Percentiles rank a stretch among this genome's conserved stretches.
Conservation (phyloP, 495 filamentous ascomycete genomes). For the Amniculicola lignicola region DNA sequence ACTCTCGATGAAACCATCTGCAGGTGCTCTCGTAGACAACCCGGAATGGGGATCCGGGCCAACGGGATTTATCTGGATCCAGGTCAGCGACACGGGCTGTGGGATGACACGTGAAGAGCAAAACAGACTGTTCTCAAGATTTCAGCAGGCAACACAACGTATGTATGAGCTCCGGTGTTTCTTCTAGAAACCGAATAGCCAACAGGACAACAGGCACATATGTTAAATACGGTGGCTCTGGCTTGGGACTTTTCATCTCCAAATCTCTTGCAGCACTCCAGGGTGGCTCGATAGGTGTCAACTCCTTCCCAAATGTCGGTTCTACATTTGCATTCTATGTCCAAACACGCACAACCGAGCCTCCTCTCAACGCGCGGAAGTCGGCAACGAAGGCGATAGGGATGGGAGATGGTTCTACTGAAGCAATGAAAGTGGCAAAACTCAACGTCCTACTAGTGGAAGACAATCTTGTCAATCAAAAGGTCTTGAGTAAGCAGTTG, state of each 20-base stretch:
- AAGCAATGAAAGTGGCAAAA: neutral
- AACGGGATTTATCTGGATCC: slow-evolving; percentile 2
- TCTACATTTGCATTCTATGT: slow-evolving; percentile 19
- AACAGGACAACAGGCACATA: slow-evolving; percentile 1
- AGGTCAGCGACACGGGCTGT: slow-evolving; percentile 11
- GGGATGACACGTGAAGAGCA: slow-evolving; percentile 4
- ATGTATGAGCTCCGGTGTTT: neutral
- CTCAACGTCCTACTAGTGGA: slow-evolving; percentile 30
- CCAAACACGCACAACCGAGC: neutral
- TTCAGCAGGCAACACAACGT: slow-evolving; percentile 10
- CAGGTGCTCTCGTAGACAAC: neutral
- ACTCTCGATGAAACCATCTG: too few relatives aligned
- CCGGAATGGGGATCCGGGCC: slow-evolving; percentile 6
- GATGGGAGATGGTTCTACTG: slow-evolving; percentile 4
- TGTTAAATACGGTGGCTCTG: slow-evolving; percentile 8
- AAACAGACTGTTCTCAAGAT: slow-evolving; percentile 6
- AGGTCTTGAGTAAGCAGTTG: slow-evolving; percentile 34
- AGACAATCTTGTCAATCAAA: slow-evolving; percentile 40
- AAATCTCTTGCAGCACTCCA: slow-evolving; percentile 13
- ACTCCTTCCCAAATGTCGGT: slow-evolving; percentile 1
- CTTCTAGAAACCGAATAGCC: neutral
- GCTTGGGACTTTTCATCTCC: slow-evolving; percentile 14
- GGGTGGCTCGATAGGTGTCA: slow-evolving; percentile 17
- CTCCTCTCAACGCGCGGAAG: neutral
- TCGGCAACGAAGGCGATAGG: neutral